Percentiles rank a stretch among this genome's conserved stretches.
Conservation (phyloP, 139 green algal genomes). For the Volvox africanus region DNA sequence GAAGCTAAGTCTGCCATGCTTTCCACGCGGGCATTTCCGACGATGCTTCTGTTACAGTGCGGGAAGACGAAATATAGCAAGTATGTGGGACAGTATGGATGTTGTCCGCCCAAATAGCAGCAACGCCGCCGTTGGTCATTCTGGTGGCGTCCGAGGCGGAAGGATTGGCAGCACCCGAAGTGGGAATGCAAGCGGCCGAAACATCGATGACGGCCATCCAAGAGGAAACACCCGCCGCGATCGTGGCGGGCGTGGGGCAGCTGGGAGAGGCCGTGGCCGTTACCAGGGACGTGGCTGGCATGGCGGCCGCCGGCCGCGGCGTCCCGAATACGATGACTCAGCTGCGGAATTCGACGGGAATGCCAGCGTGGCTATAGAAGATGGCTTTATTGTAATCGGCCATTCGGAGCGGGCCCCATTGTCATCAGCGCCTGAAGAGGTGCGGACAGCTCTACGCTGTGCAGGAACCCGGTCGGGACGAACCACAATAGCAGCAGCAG, state of each 20-base stretch:
- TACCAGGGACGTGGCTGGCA: background rate
- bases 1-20: background rate
- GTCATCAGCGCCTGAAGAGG: background rate
- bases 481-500: too few species aligned
- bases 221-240: background rate
- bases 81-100: background rate
- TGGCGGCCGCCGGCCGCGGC: background rate
- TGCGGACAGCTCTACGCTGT: too few species aligned
- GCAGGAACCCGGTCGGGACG: too few species aligned
- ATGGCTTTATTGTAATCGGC: conserved; percentile 13
- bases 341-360: background rate
- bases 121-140: too few species aligned
- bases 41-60: background rate
- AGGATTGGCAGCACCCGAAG: background rate
- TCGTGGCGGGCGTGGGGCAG: background rate
- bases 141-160: too few species aligned
- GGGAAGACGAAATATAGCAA: background rate
- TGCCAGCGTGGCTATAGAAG: background rate
- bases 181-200: background rate
- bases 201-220: background rate
- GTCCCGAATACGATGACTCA: background rate
- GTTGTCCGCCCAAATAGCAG: background rate
- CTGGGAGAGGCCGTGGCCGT: background rate
- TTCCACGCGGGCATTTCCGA: background rate
- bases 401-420: background rate